A percentile compares a stretch with the other conserved stretches of the same genome.
Conservation (phyloP, 2,329 filamentous ascomycete genomes). For the Apiospora kogelbergensis region DNA sequence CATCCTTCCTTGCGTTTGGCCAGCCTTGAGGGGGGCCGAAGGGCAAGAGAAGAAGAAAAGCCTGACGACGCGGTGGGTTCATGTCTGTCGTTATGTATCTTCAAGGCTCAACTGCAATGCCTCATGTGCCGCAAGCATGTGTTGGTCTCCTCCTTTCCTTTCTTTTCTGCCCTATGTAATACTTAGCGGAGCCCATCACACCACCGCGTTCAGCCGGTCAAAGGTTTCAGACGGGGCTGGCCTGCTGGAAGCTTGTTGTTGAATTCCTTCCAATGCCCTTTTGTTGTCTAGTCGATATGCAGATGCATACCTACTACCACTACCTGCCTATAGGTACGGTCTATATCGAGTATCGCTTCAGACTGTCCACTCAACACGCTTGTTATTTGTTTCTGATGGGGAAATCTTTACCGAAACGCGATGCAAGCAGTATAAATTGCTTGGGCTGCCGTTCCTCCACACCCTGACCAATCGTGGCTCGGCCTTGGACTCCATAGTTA, state of each 20-base stretch:
- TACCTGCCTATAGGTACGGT: not conserved
- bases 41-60: not conserved
- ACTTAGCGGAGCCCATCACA: slow-evolving; percentile 1
- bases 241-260: not conserved
- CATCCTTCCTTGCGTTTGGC: not conserved
- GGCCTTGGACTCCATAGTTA: not conserved
- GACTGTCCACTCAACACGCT: not conserved
- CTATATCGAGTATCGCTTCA: not conserved
- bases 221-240: not conserved
- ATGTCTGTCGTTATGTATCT: not conserved
- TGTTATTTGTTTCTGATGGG: not conserved
- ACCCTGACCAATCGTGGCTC: not conserved
- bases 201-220: not conserved
- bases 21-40: not conserved
- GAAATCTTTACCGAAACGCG: not conserved
- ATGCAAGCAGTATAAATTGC: not conserved
- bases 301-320: not conserved
- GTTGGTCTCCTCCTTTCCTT: not conserved
- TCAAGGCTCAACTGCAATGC: not conserved
- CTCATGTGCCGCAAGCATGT: not conserved
- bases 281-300: not conserved
- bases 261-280: not conserved
- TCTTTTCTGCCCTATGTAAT: not conserved
- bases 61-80: not conserved
- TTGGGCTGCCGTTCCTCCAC: not conserved